These are phyloP conservation scores for Venturiaceae sp. DNA, from an alignment of 2,329 filamentous ascomycete genomes.

Conservation along the genomic window DNA sequence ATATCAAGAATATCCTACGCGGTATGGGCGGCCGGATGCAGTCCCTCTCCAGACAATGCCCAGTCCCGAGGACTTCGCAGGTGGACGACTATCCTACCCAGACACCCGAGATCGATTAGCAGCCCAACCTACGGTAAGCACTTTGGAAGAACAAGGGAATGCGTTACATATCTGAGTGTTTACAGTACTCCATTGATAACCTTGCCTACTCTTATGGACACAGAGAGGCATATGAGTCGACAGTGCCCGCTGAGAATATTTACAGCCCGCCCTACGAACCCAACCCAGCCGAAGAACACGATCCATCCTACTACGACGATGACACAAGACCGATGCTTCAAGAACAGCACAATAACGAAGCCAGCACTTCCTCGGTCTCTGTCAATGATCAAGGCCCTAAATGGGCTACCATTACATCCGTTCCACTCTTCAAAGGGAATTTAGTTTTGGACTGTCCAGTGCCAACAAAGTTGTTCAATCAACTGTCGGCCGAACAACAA, in stretches of 20 bases:
- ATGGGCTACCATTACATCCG: constrained; percentile 98
- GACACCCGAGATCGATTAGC: not conserved
- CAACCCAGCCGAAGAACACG: constrained; percentile 43
- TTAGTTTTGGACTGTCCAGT: constrained; percentile 95
- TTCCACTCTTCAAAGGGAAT: constrained; percentile 94
- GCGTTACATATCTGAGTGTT: constrained; percentile 6
- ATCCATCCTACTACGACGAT: constrained; percentile 52
- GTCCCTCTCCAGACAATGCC: not conserved
- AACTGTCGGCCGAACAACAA: constrained; percentile 65
- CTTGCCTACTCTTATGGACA: constrained; percentile 54
- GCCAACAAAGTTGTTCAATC: constrained; percentile 70
- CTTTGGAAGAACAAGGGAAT: not conserved
- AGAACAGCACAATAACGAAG: constrained; percentile 19
- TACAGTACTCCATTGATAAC: constrained; percentile 61
- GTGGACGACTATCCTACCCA: not conserved
- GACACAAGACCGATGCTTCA: constrained; percentile 56
- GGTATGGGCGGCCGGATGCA: not conserved
- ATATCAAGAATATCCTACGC: not conserved
- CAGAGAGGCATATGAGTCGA: constrained; percentile 49
- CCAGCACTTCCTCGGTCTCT: constrained; percentile 32
- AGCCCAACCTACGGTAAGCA: not conserved
- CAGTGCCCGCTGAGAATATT: constrained; percentile 34
- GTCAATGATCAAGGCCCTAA: constrained; percentile 43
- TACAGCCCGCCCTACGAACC: constrained; percentile 75
- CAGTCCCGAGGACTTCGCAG: not conserved